A percentile compares a stretch with the other conserved stretches of the same genome.
phyloP scores from a whole-genome alignment of 2,329 filamentous ascomycete genomes.

The Akanthomyces muscarius region DNA sequence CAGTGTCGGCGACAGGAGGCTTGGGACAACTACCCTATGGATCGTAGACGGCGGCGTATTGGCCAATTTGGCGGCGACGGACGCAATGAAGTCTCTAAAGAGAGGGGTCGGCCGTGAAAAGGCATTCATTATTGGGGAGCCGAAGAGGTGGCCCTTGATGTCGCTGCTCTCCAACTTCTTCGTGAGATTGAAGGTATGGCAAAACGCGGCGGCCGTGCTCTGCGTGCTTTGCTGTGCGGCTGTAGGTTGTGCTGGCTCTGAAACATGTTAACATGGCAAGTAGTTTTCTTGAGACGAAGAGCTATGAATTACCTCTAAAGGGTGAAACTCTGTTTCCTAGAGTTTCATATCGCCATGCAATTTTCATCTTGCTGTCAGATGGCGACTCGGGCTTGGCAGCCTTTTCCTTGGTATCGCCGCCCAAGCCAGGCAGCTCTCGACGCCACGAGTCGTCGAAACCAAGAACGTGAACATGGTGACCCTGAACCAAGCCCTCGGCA shows the following conservation, averaged over 20 bases:
- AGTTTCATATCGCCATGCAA: conserved; percentile 94
- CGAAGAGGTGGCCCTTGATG: conserved; percentile 47
- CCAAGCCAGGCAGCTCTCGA: conserved; percentile 74
- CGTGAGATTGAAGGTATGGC: conserved; percentile 68
- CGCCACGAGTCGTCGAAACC: conserved; percentile 78
- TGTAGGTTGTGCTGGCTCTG: conserved; percentile 23
- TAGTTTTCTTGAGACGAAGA: neutral
- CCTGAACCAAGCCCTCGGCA: conserved; percentile 87
- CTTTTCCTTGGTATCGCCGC: conserved; percentile 38
- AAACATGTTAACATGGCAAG: neutral
- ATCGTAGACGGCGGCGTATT: conserved; percentile 57
- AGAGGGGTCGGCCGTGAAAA: conserved; percentile 24
- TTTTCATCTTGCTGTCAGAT: conserved; percentile 83
- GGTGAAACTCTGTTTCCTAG: conserved; percentile 64
- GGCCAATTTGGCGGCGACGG: conserved; percentile 52
- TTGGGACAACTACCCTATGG: conserved; percentile 82
- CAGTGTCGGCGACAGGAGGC: conserved; percentile 77
- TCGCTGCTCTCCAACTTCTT: conserved; percentile 54
- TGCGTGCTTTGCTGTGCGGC: conserved; percentile 19
- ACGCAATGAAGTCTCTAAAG: conserved; percentile 61
- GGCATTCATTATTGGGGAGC: conserved; percentile 45
- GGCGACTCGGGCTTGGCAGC: conserved; percentile 36
- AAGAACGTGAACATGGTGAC: conserved; percentile 81
- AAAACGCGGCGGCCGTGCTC: conserved; percentile 48
- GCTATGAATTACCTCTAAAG: conserved; percentile 53